Evolutionary conservation across 2,329 filamentous ascomycete species (phyloP), one percentile per base, ranked within the genome.

Genomic region (Clonostachys rhizophaga): DNA sequence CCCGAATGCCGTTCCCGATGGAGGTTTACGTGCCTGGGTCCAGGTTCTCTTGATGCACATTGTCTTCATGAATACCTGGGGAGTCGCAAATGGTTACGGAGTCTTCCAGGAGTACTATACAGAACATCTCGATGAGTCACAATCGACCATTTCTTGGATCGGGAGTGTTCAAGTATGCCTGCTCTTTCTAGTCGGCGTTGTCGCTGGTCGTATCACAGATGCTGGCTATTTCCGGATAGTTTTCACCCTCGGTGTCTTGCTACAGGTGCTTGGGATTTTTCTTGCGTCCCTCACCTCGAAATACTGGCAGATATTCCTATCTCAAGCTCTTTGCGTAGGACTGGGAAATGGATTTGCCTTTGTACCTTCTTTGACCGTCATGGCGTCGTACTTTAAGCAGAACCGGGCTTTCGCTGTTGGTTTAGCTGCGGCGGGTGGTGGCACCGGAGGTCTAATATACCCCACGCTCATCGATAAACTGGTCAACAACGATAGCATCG

Each of bases 221-320:
- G 61, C 63, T 4, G 77, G 77, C 6, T 66, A 72, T 49, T 65
- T 74, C 35, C 62, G 64, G 11, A 50, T 54, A 5, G 58, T 77
- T 1, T 47, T 79, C 3, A n/a, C 61, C 3, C 51, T 56, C 5
- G 75, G 76, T 16, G 56, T 61, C 4, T 59, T 70, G 46, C 50
- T 75, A 5, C 59, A 71, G 6, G 65, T 74, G 6, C 62, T 78
- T 13, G 74, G 75, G 3, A 62, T 72, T 52, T 72, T 78, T 60
- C 71, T 69, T 63, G 54, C 61, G 2, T 62, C 55, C 18, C 47
- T 71, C 1, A 58, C 54, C n/a, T 61, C 52, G 1, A 49, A 55
- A 3, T 76, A 72, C 57, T 77, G 65, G 63, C 70, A 77, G 50
- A 55, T 70, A 0, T 43, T 77, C 2, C 58, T 78, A 0, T 56